Conservation (phyloP, 495 filamentous ascomycete genomes). For the Aspergillus funiculosus region DNA sequence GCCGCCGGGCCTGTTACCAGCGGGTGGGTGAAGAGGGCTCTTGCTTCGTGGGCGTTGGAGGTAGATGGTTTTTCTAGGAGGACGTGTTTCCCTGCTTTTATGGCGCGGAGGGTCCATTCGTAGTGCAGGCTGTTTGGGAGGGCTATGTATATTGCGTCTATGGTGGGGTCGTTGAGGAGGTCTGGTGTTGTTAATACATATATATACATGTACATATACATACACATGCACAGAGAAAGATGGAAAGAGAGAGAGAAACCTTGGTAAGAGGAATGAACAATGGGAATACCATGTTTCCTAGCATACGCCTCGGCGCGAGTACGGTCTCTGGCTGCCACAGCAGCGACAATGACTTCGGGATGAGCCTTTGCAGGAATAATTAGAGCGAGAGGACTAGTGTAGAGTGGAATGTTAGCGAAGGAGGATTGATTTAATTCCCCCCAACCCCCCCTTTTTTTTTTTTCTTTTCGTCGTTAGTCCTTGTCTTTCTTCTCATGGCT, state of each 20-base stretch:
- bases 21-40: conserved; percentile 30
- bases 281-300: conserved; percentile 50
- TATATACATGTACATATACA: neutral
- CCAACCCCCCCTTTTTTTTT: neutral
- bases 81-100: conserved; percentile 44
- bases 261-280: conserved; percentile 45
- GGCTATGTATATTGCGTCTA: conserved; percentile 46
- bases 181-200: conserved; percentile 15
- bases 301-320: conserved; percentile 50
- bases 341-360: conserved; percentile 52
- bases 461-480: neutral
- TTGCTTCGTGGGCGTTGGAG: conserved; percentile 36
- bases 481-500: neutral
- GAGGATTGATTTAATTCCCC: neutral
- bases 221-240: no score
- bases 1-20: conserved; percentile 21
- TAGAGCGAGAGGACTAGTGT: no score
- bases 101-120: conserved; percentile 37
- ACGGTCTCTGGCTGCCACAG: conserved; percentile 53
- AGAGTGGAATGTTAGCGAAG: no score
- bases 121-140: conserved; percentile 45
- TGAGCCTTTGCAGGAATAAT: conserved; percentile 54
- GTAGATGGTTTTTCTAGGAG: conserved; percentile 45
- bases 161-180: conserved; percentile 33
- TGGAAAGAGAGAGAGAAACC: conserved; percentile 25